Evolutionary conservation across 768 basidiomycete genomes (phyloP).

Genomic region (Mycena venus): DNA sequence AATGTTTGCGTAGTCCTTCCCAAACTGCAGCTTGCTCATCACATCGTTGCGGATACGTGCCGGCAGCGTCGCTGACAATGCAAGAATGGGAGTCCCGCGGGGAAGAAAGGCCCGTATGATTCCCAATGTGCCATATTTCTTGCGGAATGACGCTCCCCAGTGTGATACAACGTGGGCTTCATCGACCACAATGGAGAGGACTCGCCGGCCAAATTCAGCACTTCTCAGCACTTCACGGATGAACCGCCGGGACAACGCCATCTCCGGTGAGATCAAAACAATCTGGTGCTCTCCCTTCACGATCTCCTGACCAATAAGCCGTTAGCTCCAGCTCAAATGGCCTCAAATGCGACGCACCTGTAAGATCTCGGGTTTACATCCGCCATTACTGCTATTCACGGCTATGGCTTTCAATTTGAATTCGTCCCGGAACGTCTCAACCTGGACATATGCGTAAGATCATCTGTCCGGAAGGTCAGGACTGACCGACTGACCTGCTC

Average conservation of each 20-base stretch:
- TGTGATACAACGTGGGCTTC: conserved; percentile 53
- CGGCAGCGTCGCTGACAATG: too few species aligned
- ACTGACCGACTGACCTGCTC: conserved; percentile 51
- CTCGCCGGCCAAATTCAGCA: conserved; percentile 27
- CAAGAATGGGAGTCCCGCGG: too few species aligned
- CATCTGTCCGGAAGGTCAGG: too few species aligned
- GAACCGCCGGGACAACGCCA: conserved; percentile 44
- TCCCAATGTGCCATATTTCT: conserved; percentile 1
- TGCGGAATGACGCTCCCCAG: too few species aligned
- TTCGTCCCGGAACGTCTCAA: conserved; percentile 46
- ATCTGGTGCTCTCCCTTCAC: conserved; percentile 42
- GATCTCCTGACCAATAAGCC: conserved; percentile 33
- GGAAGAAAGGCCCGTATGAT: too few species aligned
- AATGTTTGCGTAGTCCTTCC: too few species aligned
- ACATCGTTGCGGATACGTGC: neutral
- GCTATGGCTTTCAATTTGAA: conserved; percentile 47
- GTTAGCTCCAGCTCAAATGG: too few species aligned
- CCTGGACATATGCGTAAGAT: conserved; percentile 18
- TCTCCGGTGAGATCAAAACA: conserved; percentile 51
- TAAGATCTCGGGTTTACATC: conserved; percentile 40
- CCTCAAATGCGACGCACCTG: too few species aligned
- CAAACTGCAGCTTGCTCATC: too few species aligned
- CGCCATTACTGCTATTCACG: conserved; percentile 46
- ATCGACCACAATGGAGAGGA: conserved; percentile 47
- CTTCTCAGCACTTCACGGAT: conserved; percentile 41